Evolutionary conservation across 495 filamentous ascomycete species (phyloP), one percentile per base, ranked within the genome.

Genomic region (Cairneyella variabilis): DNA sequence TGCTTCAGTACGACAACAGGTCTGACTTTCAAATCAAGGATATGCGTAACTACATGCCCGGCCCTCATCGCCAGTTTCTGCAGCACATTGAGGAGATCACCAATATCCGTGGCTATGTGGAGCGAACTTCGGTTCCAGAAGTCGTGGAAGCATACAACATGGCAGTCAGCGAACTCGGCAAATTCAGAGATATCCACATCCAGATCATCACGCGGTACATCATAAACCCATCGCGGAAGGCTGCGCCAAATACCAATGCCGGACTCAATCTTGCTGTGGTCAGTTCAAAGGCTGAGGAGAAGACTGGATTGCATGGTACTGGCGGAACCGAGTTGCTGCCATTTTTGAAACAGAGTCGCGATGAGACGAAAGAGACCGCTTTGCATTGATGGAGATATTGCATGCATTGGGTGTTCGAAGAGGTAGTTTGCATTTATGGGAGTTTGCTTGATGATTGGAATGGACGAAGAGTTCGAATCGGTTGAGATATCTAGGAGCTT

Each of bases 41-140:
- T 43, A 64, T 68, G 60, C 51, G 61, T 21, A 54, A 43, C n/a
- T 64, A 64, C 38, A 68, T 68, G 65, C 65, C 65, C 4, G 54
- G 61, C 7, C 36, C 51, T n/a, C 65, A 68, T 50, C 48, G 53
- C 5, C 20, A 22, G 17, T 68, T 68, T 36, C 55, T 68, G 1
- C 16, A 64, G 17, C 26, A 53, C 20, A 34, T 67, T 6, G 56
- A 57, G 34, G 14, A 16, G 2, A 34, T 49, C n/a, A 25, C 57
- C 6, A 61, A 53, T 25, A 61, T 66, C n/a, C 46, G 50, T 23
- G 47, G 57, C 1, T 60, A 55, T 42, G 57, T 38, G 16, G n/a
- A 28, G 1, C 40, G 36, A 14, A 43, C 38, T 3, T 12, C 34
- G 1, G 43, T 36, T 9, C 27, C 41, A n/a, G 55, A 52, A n/a